Conservation (phyloP, 805 yeast species). For the Suhomyces emberorum region DNA sequence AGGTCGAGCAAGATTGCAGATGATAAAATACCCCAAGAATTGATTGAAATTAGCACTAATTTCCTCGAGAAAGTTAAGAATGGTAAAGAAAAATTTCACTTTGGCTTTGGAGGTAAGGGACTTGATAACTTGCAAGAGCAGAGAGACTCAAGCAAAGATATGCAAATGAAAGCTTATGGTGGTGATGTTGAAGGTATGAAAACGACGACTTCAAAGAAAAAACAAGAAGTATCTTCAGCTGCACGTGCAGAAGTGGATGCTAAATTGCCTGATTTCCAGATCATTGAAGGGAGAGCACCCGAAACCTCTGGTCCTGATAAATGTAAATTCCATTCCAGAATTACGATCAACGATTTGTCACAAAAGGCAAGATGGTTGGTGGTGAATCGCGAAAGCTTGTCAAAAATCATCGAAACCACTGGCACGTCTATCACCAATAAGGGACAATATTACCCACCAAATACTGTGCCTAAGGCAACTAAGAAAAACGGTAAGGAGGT, state of each 20-base stretch:
- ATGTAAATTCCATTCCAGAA: slow-evolving; percentile 57
- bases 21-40: slow-evolving; percentile 47
- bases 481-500: slow-evolving; percentile 43
- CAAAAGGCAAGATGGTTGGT: slow-evolving; percentile 76
- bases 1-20: slow-evolving; percentile 47
- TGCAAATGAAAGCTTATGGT: slow-evolving; percentile 50
- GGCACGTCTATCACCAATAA: slow-evolving; percentile 75
- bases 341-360: slow-evolving; percentile 83
- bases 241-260: slow-evolving; percentile 1
- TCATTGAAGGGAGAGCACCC: slow-evolving; percentile 50
- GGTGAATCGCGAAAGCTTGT: slow-evolving; percentile 60
- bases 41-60: slow-evolving; percentile 47
- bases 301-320: slow-evolving; percentile 56
- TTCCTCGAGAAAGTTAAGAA: slow-evolving; percentile 60
- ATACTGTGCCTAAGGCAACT: slow-evolving; percentile 48
- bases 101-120: slow-evolving; percentile 95
- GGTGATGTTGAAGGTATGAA: slow-evolving; percentile 19
- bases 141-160: slow-evolving; percentile 47
- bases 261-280: slow-evolving; percentile 41
- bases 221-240: neutral
- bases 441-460: slow-evolving; percentile 62
- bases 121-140: slow-evolving; percentile 69
- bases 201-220: slow-evolving; percentile 1
- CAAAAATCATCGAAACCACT: slow-evolving; percentile 65
- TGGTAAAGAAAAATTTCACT: slow-evolving; percentile 61